Base-by-base conservation (phyloP, 805 yeast species). In the Candida silvicultrix region DNA sequence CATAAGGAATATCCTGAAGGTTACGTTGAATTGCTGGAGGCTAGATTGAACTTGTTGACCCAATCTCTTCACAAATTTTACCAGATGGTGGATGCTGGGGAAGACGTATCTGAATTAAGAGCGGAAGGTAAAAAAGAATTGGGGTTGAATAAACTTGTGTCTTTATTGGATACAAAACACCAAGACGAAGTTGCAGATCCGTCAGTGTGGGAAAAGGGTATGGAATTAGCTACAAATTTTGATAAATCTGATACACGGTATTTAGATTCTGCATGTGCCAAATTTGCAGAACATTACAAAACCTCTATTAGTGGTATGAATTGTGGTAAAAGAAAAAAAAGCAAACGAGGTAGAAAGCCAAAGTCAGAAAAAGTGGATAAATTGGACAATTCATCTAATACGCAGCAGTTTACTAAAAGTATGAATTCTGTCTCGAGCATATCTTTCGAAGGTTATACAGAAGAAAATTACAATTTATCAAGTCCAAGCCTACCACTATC, bases 21-120 rank as follows among this genome's bases (percentile, higher is more conserved):
- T 6, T 81, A 82, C 51, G 83, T 81, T 11, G 87, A 81, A 53
- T 62, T 82, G 45, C 63, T 82, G 34, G 86, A 82, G 51, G 76
- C 81, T 23, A 59, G 86, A 41, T 59, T 79, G 35, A 77, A 73
- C 41, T 62, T 82, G 38, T 63, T 81, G 20, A 73, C 78, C 42
- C 70, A 70, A 51, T 65, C 80, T 1, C 58, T 81, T 40, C 73
- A 78, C 46, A 73, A 71, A 42, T 20, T 45, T 2, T 42, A 43
- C 21, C 42, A 44, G 9, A 8, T 43, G 12, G 23, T 14, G 18
- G 35, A 18, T 19, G 1, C 23, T 22, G 39, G 28, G 6, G 10
- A 44, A 22, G 40, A 44, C 16, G 18, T 39, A 7, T 19, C 19
- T n/a, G 16, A 15, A 15, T 16, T 44, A n/a, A 39, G 19, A 38